Evolutionary conservation across 2,329 filamentous ascomycete genomes (phyloP).

Genomic region (Aspergillus ustus): DNA sequence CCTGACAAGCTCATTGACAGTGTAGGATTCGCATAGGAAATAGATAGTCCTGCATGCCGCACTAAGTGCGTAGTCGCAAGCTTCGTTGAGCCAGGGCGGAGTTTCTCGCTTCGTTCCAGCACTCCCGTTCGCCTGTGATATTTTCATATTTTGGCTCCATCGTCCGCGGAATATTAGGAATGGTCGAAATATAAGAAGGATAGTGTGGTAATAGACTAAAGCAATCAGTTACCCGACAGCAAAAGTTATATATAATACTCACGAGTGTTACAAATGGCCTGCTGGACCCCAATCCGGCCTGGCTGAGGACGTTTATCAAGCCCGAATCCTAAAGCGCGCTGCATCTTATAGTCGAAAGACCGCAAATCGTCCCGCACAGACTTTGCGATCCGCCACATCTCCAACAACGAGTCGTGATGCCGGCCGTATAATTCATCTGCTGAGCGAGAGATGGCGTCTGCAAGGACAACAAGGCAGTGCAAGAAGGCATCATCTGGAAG

Average conservation of each 20-base stretch:
- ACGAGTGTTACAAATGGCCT: conserved; percentile 48
- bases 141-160: conserved; percentile 40
- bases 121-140: conserved; percentile 12
- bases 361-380: conserved; percentile 39
- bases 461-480: conserved; percentile 41
- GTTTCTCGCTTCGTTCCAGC: conserved; percentile 27
- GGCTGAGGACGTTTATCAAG: conserved; percentile 43
- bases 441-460: conserved; percentile 48
- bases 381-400: conserved; percentile 43
- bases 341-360: conserved; percentile 31
- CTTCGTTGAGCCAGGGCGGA: conserved; percentile 49
- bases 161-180: conserved; percentile 52
- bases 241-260: conserved; percentile 20
- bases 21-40: conserved; percentile 46
- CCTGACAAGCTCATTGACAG: conserved; percentile 46
- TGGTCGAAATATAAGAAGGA: conserved; percentile 50
- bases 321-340: conserved; percentile 37
- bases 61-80: conserved; percentile 49
- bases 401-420: conserved; percentile 44
- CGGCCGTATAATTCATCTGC: conserved; percentile 48
- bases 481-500: conserved; percentile 47
- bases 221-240: neutral
- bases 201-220: conserved; percentile 50
- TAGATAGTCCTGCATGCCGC: conserved; percentile 49
- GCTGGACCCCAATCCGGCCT: conserved; percentile 46